These are phyloP conservation scores for Umbelopsis sp. DNA, from an alignment of 192 early-diverging fungal species.

Conservation along the genomic window DNA sequence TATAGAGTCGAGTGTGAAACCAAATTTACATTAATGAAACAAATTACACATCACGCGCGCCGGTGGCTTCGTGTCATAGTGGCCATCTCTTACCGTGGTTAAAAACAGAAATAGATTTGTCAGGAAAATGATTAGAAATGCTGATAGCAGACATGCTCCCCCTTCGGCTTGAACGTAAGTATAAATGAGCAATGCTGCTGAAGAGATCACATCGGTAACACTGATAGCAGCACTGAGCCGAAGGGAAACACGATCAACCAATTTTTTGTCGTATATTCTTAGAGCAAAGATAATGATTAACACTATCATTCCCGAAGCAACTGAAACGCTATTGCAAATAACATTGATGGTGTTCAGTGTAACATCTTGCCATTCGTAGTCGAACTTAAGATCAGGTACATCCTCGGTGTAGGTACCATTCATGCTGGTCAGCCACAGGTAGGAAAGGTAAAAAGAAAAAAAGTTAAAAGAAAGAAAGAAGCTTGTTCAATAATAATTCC, in stretches of 20 bases:
- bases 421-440: not conserved
- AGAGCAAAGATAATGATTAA: slow-evolving; percentile 3
- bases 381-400: slow-evolving; percentile 3
- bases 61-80: not conserved
- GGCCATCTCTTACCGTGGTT: not conserved
- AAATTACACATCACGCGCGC: not conserved
- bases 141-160: not conserved
- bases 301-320: slow-evolving; percentile 5
- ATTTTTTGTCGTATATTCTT: slow-evolving; percentile 23
- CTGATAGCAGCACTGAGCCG: slow-evolving; percentile 18
- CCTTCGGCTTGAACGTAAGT: slow-evolving; percentile 1
- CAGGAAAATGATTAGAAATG: slow-evolving; percentile 7
- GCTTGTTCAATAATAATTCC: not conserved
- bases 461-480: not conserved
- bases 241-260: slow-evolving; percentile 24
- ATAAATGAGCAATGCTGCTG: slow-evolving; percentile 12
- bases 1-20: not conserved
- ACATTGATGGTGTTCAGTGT: not conserved
- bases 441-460: not conserved
- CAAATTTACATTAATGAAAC: not conserved
- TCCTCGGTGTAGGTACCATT: not conserved
- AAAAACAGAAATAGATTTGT: not conserved
- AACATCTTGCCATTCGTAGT: not conserved
- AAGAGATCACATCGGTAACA: slow-evolving; percentile 5
- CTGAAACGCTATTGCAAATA: not conserved